These are phyloP conservation scores for Apophysomyces sp. DNA, from an alignment of 371 early-diverging fungal species.

Conservation along the genomic window DNA sequence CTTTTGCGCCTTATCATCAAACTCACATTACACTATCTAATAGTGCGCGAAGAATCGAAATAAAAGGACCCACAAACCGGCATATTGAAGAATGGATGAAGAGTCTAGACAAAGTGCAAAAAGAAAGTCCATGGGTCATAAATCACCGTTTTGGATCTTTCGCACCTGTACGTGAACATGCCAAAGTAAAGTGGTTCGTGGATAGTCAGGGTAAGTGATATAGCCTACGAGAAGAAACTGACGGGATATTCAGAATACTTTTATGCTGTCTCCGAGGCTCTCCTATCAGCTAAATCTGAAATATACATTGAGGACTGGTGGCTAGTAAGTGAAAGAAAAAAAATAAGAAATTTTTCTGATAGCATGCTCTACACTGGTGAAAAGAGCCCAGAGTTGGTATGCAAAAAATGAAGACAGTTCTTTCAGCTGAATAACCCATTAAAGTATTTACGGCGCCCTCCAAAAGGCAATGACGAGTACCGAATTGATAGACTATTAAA, in stretches of 20 bases:
- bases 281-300: conserved; percentile 73
- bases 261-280: conserved; percentile 72
- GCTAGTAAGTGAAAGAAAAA: conserved; percentile 35
- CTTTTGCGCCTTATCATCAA: conserved; percentile 38
- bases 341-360: background rate
- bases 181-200: conserved; percentile 75
- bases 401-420: background rate
- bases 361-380: background rate
- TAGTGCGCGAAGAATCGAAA: conserved; percentile 56
- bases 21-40: conserved; percentile 49
- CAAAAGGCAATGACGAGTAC: conserved; percentile 69
- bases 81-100: conserved; percentile 65
- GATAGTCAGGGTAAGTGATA: conserved; percentile 62
- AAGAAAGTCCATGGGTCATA: conserved; percentile 67
- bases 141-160: conserved; percentile 73
- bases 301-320: conserved; percentile 95
- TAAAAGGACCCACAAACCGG: conserved; percentile 63
- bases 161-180: conserved; percentile 72
- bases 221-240: background rate
- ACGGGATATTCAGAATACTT: conserved; percentile 64
- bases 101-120: conserved; percentile 51
- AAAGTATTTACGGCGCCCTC: conserved; percentile 79
- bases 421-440: background rate
- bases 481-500: conserved; percentile 83
- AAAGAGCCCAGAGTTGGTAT: conserved; percentile 69